Conservation (phyloP, 176 grass and related monocot genomes). For the Pontederia paniculata region DNA sequence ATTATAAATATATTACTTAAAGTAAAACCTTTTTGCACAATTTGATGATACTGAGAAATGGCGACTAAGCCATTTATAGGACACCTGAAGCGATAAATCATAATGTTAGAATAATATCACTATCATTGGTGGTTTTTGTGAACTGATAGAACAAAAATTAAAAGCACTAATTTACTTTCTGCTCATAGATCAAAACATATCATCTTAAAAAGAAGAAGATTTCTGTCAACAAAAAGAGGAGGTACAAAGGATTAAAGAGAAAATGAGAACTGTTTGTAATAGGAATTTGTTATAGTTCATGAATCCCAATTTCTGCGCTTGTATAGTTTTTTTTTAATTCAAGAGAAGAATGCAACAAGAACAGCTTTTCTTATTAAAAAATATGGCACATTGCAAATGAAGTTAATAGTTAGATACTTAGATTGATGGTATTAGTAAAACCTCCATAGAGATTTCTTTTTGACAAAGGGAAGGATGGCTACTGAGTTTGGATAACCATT, state of each 20-base stretch:
- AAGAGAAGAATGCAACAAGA: conserved; percentile 6
- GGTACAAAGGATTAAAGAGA: no score
- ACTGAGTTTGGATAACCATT: no score
- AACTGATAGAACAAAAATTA: not conserved
- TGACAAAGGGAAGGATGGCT: no score
- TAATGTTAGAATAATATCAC: not conserved
- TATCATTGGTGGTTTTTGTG: not conserved
- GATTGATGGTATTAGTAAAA: not conserved
- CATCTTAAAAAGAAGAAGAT: not conserved
- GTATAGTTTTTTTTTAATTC: not conserved
- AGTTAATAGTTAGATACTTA: not conserved
- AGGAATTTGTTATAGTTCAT: not conserved
- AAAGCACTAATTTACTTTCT: not conserved
- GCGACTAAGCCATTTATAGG: conserved; percentile 98
- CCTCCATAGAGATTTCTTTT: no score
- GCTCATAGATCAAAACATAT: not conserved
- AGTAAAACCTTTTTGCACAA: conserved; percentile 66
- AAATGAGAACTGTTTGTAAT: no score
- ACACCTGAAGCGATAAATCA: conserved; percentile 37
- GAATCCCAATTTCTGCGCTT: conserved; percentile 3
- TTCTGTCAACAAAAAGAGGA: no score
- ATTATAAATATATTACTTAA: conserved; percentile 1
- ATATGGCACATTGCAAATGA: conserved; percentile 8
- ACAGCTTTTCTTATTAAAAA: not conserved
- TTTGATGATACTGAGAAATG: conserved; percentile 86